Evolutionary conservation across 768 basidiomycete genomes (phyloP), one percentile per base, ranked within the genome.

Genomic region (Panaeolus cyanescens): DNA sequence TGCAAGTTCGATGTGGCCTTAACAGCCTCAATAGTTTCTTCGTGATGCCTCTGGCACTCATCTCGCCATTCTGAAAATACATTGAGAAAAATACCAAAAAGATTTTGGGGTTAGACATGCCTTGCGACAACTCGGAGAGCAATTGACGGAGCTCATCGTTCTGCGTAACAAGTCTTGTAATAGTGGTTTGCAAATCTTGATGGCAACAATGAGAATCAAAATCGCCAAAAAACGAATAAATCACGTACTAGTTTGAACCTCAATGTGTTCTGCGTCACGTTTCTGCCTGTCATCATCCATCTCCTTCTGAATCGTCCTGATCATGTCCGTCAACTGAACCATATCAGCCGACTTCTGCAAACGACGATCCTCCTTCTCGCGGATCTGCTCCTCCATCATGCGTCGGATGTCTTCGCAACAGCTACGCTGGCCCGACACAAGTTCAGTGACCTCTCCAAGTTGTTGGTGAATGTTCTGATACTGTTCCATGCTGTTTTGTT

Each of bases 1-100:
- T 89, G 91, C 68, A 90, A 85, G 61, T 85, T 77, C 0, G 92
- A 91, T 28, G 90, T 92, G 31, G 85, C 80, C 59, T 83, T 81
- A 40, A 95, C 88, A 40, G 86, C 85, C 2, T 79, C 79, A 37
- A 95, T 75, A 2, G 87, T 87, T 53, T 90, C 89, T 61, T 82
- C 76, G 60, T 92, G 90, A 61, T 89, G 88, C 63, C 80, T 80
- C 22, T 73, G 77, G 61, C 80, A 86, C 54, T 93, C 92, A 13
- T 80, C 80, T 50, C 88, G 84, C 88, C 86, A 91, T 64, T 74
- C 91, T 92, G 17, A 55, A 56, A 1, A 56, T n/a, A 58, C 54
- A 25, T 65, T 68, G 59, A 67, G 32, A 22, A 28, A 39, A 55
- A 2, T 45, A 56, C 6, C 28, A 25, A 1, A 59, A 42, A n/a